A percentile compares a stretch with the other conserved stretches of the same genome.
These are phyloP conservation scores for Phytophthora pisi DNA, from an alignment of 352 stramenopile species.

Conservation along the genomic window DNA sequence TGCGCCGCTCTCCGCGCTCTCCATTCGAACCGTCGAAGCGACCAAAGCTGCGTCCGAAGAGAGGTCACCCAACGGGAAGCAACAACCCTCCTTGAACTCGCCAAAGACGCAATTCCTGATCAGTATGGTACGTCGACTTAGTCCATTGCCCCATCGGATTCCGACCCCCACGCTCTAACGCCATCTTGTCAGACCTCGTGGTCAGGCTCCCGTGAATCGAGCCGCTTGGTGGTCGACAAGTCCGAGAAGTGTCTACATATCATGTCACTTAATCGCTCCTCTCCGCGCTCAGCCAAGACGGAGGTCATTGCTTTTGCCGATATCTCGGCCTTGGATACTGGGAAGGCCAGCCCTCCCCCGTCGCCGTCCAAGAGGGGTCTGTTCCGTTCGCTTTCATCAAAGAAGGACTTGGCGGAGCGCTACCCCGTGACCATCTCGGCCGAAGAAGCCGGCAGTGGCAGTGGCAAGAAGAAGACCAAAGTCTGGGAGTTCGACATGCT, in stretches of 20 bases:
- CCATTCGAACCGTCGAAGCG: conserved; percentile 33
- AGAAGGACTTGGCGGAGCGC: conserved; percentile 15
- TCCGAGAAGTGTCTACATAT: conserved; percentile 17
- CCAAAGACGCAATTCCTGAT: conserved; percentile 38
- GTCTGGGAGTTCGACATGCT: conserved; percentile 2
- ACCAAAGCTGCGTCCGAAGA: not conserved
- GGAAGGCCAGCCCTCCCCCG: conserved; percentile 6
- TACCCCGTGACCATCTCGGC: not conserved
- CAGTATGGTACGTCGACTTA: conserved; percentile 43
- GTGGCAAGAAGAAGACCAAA: not conserved
- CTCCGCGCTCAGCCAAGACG: conserved; percentile 27
- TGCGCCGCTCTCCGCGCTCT: conserved; percentile 14
- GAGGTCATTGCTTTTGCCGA: conserved; percentile 36
- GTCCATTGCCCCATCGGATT: not conserved
- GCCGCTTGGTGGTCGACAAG: conserved; percentile 43
- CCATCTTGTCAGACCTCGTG: conserved; percentile 38
- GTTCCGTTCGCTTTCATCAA: conserved; percentile 40
- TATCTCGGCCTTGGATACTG: conserved; percentile 41
- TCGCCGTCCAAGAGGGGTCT: conserved; percentile 23
- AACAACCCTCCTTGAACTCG: not conserved
- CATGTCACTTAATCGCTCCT: not conserved
- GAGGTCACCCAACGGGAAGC: not conserved
- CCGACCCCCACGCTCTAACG: not conserved
- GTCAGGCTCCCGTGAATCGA: conserved; percentile 34
- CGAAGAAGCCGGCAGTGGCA: not conserved